These are phyloP conservation scores for Lolium multiflorum DNA, from an alignment of 176 grass and related monocot species.

Conservation along the genomic window DNA sequence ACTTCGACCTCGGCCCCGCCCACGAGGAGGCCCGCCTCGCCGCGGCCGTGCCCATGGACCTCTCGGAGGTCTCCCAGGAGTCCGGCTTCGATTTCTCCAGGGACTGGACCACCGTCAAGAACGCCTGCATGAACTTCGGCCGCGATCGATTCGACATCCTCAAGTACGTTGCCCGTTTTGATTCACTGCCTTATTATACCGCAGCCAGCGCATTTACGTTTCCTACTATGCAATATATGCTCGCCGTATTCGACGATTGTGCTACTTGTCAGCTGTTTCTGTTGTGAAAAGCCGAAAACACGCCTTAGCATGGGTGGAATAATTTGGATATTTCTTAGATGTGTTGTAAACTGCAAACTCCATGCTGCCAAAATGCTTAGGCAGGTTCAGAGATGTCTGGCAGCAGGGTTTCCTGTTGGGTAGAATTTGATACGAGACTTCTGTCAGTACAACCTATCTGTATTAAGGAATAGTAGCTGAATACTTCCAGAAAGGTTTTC, in stretches of 20 bases:
- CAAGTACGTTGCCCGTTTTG: slow-evolving; percentile 47
- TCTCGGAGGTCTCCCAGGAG: slow-evolving; percentile 66
- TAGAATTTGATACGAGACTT: background rate
- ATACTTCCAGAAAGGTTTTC: slow-evolving; percentile 2
- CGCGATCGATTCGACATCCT: slow-evolving; percentile 93
- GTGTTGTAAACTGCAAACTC: background rate
- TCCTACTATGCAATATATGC: background rate
- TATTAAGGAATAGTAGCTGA: slow-evolving; percentile 17
- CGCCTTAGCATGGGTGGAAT: background rate
- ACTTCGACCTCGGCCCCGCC: slow-evolving; percentile 63
- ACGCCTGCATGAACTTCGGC: slow-evolving; percentile 94
- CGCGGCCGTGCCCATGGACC: slow-evolving; percentile 62
- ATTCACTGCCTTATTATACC: background rate
- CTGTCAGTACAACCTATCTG: background rate
- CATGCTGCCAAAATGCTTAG: background rate
- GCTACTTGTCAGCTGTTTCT: background rate
- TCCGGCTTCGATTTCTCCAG: slow-evolving; percentile 76
- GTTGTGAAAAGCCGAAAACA: background rate
- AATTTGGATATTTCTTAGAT: background rate
- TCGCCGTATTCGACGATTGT: background rate
- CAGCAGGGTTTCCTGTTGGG: background rate
- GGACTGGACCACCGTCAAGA: slow-evolving; percentile 84
- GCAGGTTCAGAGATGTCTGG: background rate
- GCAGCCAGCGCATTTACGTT: background rate
- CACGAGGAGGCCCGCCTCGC: slow-evolving; percentile 64